A percentile compares a stretch with the other conserved stretches of the same genome.
Evolutionary conservation across 768 basidiomycete genomes (phyloP).

Genomic region (Mycena vitilis): DNA sequence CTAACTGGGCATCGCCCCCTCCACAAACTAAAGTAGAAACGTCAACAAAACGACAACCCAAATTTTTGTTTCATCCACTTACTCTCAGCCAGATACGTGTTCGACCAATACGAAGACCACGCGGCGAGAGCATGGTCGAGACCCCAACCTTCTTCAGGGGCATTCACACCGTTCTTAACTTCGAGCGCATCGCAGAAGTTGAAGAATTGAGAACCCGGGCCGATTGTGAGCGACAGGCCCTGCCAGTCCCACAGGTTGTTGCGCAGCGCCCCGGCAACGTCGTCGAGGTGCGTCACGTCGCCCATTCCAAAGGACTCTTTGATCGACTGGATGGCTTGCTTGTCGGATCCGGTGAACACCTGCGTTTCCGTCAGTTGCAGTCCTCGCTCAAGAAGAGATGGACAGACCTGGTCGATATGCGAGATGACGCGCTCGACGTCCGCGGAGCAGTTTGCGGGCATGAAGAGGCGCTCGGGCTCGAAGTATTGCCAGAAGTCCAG

Average conservation of each 20-base stretch:
- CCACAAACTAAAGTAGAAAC: constrained; percentile 61
- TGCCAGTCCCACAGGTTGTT: constrained; percentile 81
- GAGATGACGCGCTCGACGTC: constrained; percentile 74
- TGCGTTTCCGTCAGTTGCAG: not conserved
- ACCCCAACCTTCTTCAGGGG: constrained; percentile 68
- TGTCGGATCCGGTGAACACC: constrained; percentile 57
- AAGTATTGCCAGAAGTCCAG: constrained; percentile 79
- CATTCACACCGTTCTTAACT: constrained; percentile 65
- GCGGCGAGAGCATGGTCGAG: constrained; percentile 68
- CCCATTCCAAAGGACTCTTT: constrained; percentile 72
- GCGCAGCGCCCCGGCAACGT: constrained; percentile 70
- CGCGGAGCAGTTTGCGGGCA: constrained; percentile 80
- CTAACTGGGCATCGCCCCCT: constrained; percentile 59
- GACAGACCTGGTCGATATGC: constrained; percentile 65
- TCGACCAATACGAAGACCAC: constrained; percentile 71
- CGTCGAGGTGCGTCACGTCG: constrained; percentile 69
- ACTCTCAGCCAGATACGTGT: constrained; percentile 60
- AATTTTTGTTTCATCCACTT: constrained; percentile 39
- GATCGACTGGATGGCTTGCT: constrained; percentile 60
- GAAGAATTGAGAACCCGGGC: constrained; percentile 61
- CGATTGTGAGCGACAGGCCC: constrained; percentile 61
- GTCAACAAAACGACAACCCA: not conserved
- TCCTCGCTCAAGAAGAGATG: too few species aligned
- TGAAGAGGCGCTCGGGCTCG: constrained; percentile 74
- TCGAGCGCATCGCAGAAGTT: constrained; percentile 77